Evolutionary conservation across 2,329 filamentous ascomycete genomes (phyloP).

Genomic region (Dothiorella sarmentorum): DNA sequence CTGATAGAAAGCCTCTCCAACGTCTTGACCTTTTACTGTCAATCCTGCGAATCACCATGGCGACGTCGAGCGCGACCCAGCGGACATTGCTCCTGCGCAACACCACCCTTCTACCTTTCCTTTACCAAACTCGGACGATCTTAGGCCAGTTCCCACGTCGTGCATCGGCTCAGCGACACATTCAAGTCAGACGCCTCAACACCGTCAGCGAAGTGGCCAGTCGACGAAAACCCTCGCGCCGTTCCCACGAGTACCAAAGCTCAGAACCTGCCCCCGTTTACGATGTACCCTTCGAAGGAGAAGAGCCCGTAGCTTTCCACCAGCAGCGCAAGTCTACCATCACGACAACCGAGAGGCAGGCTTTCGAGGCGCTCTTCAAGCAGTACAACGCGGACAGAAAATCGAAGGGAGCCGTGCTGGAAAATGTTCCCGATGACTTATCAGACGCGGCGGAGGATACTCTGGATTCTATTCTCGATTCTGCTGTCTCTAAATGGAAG

Average conservation of each 20-base stretch:
- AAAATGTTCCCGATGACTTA: not conserved
- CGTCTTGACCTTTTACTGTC: not conserved
- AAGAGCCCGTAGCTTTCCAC: not conserved
- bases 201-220: conserved; percentile 7
- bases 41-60: not conserved
- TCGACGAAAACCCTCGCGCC: not conserved
- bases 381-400: not conserved
- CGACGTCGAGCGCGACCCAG: not conserved
- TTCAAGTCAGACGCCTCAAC: not conserved
- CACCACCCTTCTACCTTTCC: conserved; percentile 58
- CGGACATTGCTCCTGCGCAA: not conserved
- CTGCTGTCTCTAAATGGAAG: not conserved
- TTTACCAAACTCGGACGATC: conserved; percentile 69
- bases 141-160: conserved; percentile 17
- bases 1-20: not conserved
- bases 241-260: not conserved
- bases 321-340: conserved; percentile 31
- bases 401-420: not conserved
- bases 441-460: not conserved
- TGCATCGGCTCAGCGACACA: not conserved
- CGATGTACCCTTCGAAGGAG: conserved; percentile 39
- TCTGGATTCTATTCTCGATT: conserved; percentile 6
- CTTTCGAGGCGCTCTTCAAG: conserved; percentile 24
- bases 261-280: not conserved
- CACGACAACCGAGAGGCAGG: conserved; percentile 33